phyloP scores from a whole-genome alignment of 108 stramenopile species.

The Aureococcus anophagefferens region DNA sequence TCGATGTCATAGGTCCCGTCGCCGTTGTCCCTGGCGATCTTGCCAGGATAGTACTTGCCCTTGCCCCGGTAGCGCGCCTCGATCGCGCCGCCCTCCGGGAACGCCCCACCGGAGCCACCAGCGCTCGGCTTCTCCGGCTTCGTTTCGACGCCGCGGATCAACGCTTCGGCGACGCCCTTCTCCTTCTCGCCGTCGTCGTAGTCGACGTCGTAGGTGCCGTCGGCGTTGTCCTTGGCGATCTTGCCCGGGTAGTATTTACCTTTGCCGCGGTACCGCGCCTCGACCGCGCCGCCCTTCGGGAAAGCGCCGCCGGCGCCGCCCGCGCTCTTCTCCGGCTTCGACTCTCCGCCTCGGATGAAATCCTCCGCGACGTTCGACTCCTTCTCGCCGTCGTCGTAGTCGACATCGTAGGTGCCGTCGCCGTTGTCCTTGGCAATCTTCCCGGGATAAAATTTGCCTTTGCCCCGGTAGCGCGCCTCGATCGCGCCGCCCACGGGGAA shows the following conservation, averaged over 20 bases:
- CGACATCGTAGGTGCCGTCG: slow-evolving; percentile 35
- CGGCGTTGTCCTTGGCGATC: not conserved
- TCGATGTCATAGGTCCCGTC: slow-evolving; percentile 21
- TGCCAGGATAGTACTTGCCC: slow-evolving; percentile 18
- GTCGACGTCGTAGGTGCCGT: not conserved
- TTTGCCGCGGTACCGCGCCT: slow-evolving; percentile 5
- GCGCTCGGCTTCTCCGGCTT: too few relatives aligned
- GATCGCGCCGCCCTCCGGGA: too few relatives aligned
- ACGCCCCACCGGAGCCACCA: too few relatives aligned
- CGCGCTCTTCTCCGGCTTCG: not conserved
- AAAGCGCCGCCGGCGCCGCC: not conserved
- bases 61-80: not conserved
- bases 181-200: not conserved
- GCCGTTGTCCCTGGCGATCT: slow-evolving; percentile 1
- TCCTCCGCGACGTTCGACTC: not conserved
- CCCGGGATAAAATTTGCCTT: slow-evolving; percentile 18
- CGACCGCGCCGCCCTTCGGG: not conserved
- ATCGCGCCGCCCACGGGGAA: slow-evolving; percentile 1
- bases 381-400: slow-evolving; percentile 28
- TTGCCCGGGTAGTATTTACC: slow-evolving; percentile 15
- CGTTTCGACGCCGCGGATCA: not conserved
- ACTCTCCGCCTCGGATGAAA: too few relatives aligned
- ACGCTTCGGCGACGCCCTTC: not conserved
- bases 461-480: slow-evolving; percentile 9
- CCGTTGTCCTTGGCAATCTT: slow-evolving; percentile 20